phyloP scores from a whole-genome alignment of 2,329 filamentous ascomycete species.

The Colletotrichum sp. region DNA sequence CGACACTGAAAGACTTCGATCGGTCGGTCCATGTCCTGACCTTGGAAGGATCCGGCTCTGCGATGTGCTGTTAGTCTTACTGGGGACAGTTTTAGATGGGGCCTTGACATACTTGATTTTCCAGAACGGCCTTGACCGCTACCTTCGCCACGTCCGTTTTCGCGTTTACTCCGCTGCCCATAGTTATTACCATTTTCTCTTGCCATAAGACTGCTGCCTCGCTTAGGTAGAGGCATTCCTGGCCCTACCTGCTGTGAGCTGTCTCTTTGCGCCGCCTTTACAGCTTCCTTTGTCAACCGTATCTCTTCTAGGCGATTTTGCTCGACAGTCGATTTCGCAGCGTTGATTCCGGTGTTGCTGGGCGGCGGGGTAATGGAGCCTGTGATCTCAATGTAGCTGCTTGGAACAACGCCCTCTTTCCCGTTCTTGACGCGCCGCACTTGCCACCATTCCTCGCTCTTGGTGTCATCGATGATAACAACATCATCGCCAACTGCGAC shows the following conservation, averaged over 20 bases:
- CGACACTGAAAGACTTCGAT: slow-evolving; percentile 94
- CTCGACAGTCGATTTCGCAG: slow-evolving; percentile 70
- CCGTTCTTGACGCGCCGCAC: slow-evolving; percentile 89
- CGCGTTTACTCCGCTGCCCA: slow-evolving; percentile 72
- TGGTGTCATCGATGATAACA: slow-evolving; percentile 83
- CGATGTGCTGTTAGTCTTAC: neutral
- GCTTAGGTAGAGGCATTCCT: slow-evolving; percentile 75
- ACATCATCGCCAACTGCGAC: slow-evolving; percentile 92
- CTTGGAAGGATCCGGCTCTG: slow-evolving; percentile 83
- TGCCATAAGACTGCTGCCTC: slow-evolving; percentile 78
- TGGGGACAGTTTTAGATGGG: neutral
- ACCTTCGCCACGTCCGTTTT: slow-evolving; percentile 66
- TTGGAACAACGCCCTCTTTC: slow-evolving; percentile 94
- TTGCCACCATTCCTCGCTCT: slow-evolving; percentile 99
- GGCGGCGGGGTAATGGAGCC: slow-evolving; percentile 64
- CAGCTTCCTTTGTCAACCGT: slow-evolving; percentile 79
- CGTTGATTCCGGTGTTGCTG: slow-evolving; percentile 54
- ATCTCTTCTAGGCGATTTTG: slow-evolving; percentile 83
- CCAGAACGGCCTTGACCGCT: slow-evolving; percentile 47
- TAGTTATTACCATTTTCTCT: slow-evolving; percentile 70
- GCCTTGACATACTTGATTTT: slow-evolving; percentile 65
- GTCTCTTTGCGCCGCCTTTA: slow-evolving; percentile 65
- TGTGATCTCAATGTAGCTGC: slow-evolving; percentile 92
- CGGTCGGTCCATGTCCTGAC: slow-evolving; percentile 94
- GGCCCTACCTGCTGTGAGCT: slow-evolving; percentile 71